These are phyloP conservation scores for Nicotiana obtusifolia DNA, from an alignment of 257 asterid species.

Conservation along the genomic window DNA sequence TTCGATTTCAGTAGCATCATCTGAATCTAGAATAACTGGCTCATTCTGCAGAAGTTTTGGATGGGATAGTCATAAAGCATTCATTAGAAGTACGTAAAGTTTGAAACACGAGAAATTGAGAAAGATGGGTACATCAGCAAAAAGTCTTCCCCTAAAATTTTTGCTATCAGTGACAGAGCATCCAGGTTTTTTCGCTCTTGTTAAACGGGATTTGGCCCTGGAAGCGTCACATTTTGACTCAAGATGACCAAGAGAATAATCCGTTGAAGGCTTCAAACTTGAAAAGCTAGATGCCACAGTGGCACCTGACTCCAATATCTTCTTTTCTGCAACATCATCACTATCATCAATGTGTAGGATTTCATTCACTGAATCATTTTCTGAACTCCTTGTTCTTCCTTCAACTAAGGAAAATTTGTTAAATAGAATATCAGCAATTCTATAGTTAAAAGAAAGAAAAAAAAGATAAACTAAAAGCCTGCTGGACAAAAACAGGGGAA, in stretches of 20 bases:
- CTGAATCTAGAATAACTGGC: conserved; percentile 40
- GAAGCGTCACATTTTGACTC: conserved; percentile 15
- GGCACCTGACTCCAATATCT: conserved; percentile 14
- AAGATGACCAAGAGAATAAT: conserved; percentile 16
- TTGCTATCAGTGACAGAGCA: conserved; percentile 24
- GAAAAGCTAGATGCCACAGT: conserved; percentile 19
- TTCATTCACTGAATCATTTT: conserved; percentile 20
- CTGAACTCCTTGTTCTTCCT: conserved; percentile 20
- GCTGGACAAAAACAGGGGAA: background rate
- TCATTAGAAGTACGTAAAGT: background rate
- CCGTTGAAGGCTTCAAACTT: conserved; percentile 14
- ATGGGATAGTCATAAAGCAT: conserved; percentile 17
- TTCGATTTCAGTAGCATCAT: conserved; percentile 39
- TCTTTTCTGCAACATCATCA: conserved; percentile 23
- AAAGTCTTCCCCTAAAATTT: conserved; percentile 21
- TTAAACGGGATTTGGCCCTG: conserved; percentile 23
- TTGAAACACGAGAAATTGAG: conserved; percentile 2
- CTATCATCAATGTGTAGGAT: conserved; percentile 28
- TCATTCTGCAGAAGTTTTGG: conserved; percentile 36
- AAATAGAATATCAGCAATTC: background rate
- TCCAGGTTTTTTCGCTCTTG: conserved; percentile 24
- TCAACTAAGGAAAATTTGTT: conserved; percentile 34
- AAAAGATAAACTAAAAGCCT: background rate
- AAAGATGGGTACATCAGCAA: conserved; percentile 18
- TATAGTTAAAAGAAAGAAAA: background rate